A percentile compares a stretch with the other conserved stretches of the same genome.
These are phyloP conservation scores for Kurtzmaniella natalensis DNA, from an alignment of 1,139 yeast species.

Conservation along the genomic window DNA sequence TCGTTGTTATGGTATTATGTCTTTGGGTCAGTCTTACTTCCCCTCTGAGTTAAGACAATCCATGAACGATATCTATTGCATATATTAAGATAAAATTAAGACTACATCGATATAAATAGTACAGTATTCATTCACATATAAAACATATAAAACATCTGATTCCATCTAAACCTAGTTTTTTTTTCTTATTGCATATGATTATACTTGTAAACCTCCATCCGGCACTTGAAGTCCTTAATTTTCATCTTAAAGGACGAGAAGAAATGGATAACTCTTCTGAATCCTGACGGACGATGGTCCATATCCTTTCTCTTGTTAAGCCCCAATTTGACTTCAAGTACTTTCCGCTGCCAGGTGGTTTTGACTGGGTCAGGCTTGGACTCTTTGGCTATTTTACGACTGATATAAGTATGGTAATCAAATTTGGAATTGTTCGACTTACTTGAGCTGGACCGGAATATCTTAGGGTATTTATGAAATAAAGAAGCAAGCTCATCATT, in stretches of 20 bases:
- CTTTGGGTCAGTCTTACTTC: slow-evolving; percentile 32
- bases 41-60: slow-evolving; percentile 11
- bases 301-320: too few species aligned
- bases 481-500: background rate
- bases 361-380: too few species aligned
- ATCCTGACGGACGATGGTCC: background rate
- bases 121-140: too few species aligned
- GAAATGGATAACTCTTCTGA: background rate
- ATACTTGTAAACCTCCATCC: slow-evolving; percentile 2
- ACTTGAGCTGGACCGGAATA: background rate
- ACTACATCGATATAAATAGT: background rate
- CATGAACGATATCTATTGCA: slow-evolving; percentile 3
- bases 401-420: too few species aligned
- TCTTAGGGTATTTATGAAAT: background rate
- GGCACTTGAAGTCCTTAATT: background rate
- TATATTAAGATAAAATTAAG: background rate
- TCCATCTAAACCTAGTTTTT: too few species aligned
- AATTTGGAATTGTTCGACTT: too few species aligned
- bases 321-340: slow-evolving; percentile 1
- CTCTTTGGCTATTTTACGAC: too few species aligned
- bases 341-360: background rate
- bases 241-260: background rate
- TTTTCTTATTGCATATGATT: slow-evolving; percentile 1
- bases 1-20: slow-evolving; percentile 38
- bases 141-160: too few species aligned